A percentile compares a stretch with the other conserved stretches of the same genome.
These are phyloP conservation scores for Boletus pseudo-olivaceus DNA, from an alignment of 768 basidiomycete genomes.

Conservation along the genomic window DNA sequence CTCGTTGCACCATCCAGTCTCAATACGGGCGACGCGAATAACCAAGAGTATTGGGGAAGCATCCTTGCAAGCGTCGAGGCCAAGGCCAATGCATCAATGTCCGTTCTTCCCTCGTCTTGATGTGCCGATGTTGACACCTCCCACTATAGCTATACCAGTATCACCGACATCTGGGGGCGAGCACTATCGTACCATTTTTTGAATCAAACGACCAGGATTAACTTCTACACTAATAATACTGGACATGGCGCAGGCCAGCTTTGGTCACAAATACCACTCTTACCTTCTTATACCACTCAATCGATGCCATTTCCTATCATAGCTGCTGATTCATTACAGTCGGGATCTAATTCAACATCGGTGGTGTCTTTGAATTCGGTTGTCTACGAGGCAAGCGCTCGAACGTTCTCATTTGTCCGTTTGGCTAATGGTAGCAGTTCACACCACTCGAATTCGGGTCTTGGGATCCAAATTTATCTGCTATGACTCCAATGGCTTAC, in stretches of 20 bases:
- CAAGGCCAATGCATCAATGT: slow-evolving; percentile 55
- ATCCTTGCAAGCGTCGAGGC: slow-evolving; percentile 53
- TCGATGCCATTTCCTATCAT: slow-evolving; percentile 67
- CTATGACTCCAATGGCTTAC: slow-evolving; percentile 60
- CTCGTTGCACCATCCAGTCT: slow-evolving; percentile 53
- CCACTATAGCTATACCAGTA: slow-evolving; percentile 51
- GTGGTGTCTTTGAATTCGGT: slow-evolving; percentile 39
- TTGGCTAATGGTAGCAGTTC: slow-evolving; percentile 36
- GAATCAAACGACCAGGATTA: slow-evolving; percentile 54
- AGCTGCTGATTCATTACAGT: slow-evolving; percentile 51
- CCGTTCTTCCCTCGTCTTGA: slow-evolving; percentile 19
- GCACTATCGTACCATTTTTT: slow-evolving; percentile 73
- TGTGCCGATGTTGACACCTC: not conserved
- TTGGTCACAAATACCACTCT: slow-evolving; percentile 54
- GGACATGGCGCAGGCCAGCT: slow-evolving; percentile 72
- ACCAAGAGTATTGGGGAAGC: slow-evolving; percentile 53
- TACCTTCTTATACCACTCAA: slow-evolving; percentile 48
- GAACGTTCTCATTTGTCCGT: slow-evolving; percentile 5
- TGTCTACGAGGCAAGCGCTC: slow-evolving; percentile 53
- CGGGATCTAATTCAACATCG: slow-evolving; percentile 41
- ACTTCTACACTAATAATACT: slow-evolving; percentile 58
- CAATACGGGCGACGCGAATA: slow-evolving; percentile 42
- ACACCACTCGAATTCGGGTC: slow-evolving; percentile 69
- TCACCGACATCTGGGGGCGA: slow-evolving; percentile 62
- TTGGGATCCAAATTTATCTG: slow-evolving; percentile 68